These are phyloP conservation scores for Cymodocea nodosa DNA, from an alignment of 116 monocot species.

Conservation along the genomic window DNA sequence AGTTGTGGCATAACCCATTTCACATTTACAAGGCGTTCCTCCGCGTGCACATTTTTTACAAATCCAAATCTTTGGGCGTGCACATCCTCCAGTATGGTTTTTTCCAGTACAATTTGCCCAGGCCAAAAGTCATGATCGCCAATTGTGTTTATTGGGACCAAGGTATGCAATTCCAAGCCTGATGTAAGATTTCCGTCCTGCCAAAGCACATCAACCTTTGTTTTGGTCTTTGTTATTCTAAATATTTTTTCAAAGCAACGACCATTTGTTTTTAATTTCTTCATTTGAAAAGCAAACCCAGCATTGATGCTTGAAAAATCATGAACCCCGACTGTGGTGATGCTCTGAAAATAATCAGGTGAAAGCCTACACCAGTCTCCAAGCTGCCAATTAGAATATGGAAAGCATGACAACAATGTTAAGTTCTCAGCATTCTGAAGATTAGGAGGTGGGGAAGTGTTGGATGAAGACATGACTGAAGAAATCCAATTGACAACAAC, in stretches of 20 bases:
- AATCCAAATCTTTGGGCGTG: slow-evolving; percentile 30
- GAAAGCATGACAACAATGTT: slow-evolving; percentile 53
- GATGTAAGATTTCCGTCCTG: slow-evolving; percentile 50
- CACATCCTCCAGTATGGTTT: slow-evolving; percentile 35
- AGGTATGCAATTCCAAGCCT: slow-evolving; percentile 43
- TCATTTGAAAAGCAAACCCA: slow-evolving; percentile 14
- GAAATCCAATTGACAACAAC: slow-evolving; percentile 78
- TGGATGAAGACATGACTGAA: slow-evolving; percentile 26
- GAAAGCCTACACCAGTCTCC: slow-evolving; percentile 88
- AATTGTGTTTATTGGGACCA: slow-evolving; percentile 53
- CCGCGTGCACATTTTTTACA: slow-evolving; percentile 57
- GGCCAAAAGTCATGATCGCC: slow-evolving; percentile 96
- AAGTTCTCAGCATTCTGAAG: slow-evolving; percentile 46
- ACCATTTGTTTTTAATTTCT: slow-evolving; percentile 10
- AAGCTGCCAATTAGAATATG: slow-evolving; percentile 74
- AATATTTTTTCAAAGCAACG: slow-evolving; percentile 23
- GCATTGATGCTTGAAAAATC: not conserved
- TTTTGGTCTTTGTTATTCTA: slow-evolving; percentile 57
- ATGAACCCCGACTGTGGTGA: slow-evolving; percentile 1
- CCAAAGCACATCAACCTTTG: slow-evolving; percentile 71
- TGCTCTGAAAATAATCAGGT: slow-evolving; percentile 15
- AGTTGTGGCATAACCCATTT: slow-evolving; percentile 32
- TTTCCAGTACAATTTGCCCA: slow-evolving; percentile 69
- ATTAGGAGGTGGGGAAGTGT: slow-evolving; percentile 17
- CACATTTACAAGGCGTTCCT: slow-evolving; percentile 53